These are phyloP conservation scores for Nothophaeocryptopus gaeumannii DNA, from an alignment of 2,329 filamentous ascomycete species.

Conservation along the genomic window DNA sequence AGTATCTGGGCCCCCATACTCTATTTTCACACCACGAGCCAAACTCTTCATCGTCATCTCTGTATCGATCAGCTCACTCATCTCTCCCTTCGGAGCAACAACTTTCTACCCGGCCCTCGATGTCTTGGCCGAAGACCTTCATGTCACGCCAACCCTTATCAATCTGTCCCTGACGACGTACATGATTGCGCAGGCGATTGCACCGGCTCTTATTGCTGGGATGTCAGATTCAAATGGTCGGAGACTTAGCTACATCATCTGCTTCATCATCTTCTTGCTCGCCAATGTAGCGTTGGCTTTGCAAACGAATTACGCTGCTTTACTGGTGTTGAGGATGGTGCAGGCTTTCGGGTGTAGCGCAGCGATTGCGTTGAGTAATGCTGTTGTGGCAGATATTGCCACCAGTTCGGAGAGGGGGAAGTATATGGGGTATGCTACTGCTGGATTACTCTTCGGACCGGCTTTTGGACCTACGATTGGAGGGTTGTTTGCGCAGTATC, in stretches of 20 bases:
- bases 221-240: slow-evolving; percentile 30
- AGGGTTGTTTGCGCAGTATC: slow-evolving; percentile 34
- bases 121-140: slow-evolving; percentile 48
- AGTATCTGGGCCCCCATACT: slow-evolving; percentile 26
- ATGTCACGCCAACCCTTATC: slow-evolving; percentile 43
- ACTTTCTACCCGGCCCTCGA: slow-evolving; percentile 57
- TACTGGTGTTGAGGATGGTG: slow-evolving; percentile 35
- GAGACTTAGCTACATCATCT: slow-evolving; percentile 28
- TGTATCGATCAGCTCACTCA: slow-evolving; percentile 29
- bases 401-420: slow-evolving; percentile 36
- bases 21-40: slow-evolving; percentile 25
- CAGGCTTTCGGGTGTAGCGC: slow-evolving; percentile 43
- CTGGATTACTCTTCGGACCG: slow-evolving; percentile 21
- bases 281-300: slow-evolving; percentile 29
- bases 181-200: slow-evolving; percentile 57
- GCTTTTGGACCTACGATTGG: slow-evolving; percentile 29
- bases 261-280: slow-evolving; percentile 30
- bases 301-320: slow-evolving; percentile 26
- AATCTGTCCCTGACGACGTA: slow-evolving; percentile 58
- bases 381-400: slow-evolving; percentile 38
- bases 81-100: slow-evolving; percentile 35
- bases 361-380: slow-evolving; percentile 37
- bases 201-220: slow-evolving; percentile 29
- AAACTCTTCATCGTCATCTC: slow-evolving; percentile 30
- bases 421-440: slow-evolving; percentile 40